Percentiles rank a stretch among this genome's conserved stretches.
Conservation (phyloP, 108 stramenopile genomes). For the Chaetoceros tenuissimus region DNA sequence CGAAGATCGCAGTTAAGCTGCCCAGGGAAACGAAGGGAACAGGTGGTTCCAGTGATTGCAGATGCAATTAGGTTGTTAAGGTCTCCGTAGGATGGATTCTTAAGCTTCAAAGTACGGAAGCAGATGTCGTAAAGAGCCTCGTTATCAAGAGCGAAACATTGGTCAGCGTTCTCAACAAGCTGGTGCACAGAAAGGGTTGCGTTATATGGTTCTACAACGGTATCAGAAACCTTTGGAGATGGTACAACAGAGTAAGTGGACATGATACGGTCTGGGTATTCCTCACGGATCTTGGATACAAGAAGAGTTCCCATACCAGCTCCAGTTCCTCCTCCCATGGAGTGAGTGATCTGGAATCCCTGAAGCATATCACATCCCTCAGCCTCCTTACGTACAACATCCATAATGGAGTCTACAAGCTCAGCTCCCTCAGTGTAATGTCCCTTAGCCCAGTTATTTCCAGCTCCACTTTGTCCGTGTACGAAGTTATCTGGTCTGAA, state of each 20-base stretch:
- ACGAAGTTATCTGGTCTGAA: constrained; percentile 97
- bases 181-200: constrained; percentile 95
- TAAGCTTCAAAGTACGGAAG: constrained; percentile 89
- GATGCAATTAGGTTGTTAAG: constrained; percentile 93
- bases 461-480: constrained; percentile 87
- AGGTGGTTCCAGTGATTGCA: constrained; percentile 91
- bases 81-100: constrained; percentile 87
- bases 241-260: constrained; percentile 87
- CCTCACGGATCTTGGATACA: constrained; percentile 93
- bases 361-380: constrained; percentile 86
- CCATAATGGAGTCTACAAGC: constrained; percentile 91
- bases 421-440: constrained; percentile 97
- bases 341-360: constrained; percentile 88
- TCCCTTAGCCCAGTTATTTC: constrained; percentile 95
- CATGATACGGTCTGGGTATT: constrained; percentile 92
- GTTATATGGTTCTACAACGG: constrained; percentile 96
- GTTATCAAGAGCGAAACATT: constrained; percentile 94
- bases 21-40: constrained; percentile 95
- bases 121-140: constrained; percentile 96
- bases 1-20: constrained; percentile 98
- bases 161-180: constrained; percentile 96
- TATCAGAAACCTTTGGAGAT: constrained; percentile 95
- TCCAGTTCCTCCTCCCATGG: constrained; percentile 90
- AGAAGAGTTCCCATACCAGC: constrained; percentile 93
- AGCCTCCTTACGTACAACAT: constrained; percentile 90